Evolutionary conservation across 176 grass and related monocot species (phyloP).

Genomic region (Oryza meyeriana): DNA sequence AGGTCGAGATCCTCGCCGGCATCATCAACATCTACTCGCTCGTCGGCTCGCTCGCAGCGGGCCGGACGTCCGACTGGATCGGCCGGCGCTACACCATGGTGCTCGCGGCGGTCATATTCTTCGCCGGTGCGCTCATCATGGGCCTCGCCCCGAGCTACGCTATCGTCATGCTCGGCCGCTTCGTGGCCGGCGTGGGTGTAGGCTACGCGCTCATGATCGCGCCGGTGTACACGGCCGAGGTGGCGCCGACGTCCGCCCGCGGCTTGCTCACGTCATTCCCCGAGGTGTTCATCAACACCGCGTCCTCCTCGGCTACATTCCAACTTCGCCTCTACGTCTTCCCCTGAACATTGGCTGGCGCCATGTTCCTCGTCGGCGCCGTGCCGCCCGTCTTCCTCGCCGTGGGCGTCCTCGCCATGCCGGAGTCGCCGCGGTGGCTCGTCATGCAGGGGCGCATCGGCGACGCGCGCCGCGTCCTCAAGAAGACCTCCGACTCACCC

Average conservation of each 20-base stretch:
- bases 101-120: conserved; percentile 73
- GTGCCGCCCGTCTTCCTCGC: conserved; percentile 62
- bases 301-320: conserved; percentile 87
- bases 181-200: conserved; percentile 85
- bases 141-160: conserved; percentile 59
- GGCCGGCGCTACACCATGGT: conserved; percentile 90
- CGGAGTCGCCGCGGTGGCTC: conserved; percentile 92
- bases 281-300: conserved; percentile 80
- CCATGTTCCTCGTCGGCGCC: conserved; percentile 71
- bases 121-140: conserved; percentile 69
- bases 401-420: conserved; percentile 65
- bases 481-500: conserved; percentile 44
- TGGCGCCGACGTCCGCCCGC: conserved; percentile 65
- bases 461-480: conserved; percentile 57
- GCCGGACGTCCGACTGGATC: conserved; percentile 81
- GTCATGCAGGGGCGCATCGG: conserved; percentile 69
- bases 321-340: conserved; percentile 72
- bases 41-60: conserved; percentile 73
- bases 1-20: conserved; percentile 81
- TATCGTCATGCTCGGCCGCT: conserved; percentile 69
- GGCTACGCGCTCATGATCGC: conserved; percentile 84
- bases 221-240: conserved; percentile 82
- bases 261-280: conserved; percentile 82
- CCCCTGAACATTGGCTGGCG: conserved; percentile 62
- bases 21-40: conserved; percentile 88